A percentile compares a stretch with the other conserved stretches of the same genome.
Evolutionary conservation across 2,329 filamentous ascomycete species (phyloP).

Genomic region (Berkeleyomyces basicola): DNA sequence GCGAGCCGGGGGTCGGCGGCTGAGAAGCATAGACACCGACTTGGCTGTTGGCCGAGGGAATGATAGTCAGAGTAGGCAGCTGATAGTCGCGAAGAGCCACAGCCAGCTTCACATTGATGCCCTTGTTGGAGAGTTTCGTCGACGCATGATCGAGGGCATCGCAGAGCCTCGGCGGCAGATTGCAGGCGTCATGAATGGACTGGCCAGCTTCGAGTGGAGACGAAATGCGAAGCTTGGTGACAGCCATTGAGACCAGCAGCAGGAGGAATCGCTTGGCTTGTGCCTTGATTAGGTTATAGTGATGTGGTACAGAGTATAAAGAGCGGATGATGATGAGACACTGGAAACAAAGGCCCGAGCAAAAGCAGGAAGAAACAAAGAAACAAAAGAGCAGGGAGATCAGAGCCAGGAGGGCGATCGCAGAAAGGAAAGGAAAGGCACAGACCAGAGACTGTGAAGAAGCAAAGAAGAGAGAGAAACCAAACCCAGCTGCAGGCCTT

Average conservation of each 20-base stretch:
- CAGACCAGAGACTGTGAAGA: constrained; percentile 8
- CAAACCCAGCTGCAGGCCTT: not conserved
- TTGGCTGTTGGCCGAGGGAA: constrained; percentile 3
- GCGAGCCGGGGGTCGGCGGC: constrained; percentile 20
- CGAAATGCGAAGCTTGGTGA: constrained; percentile 39
- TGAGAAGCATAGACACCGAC: constrained; percentile 9
- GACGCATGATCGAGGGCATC: constrained; percentile 43
- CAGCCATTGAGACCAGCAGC: constrained; percentile 22
- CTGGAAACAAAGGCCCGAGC: not conserved
- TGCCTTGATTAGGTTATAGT: not conserved
- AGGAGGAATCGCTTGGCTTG: constrained; percentile 2
- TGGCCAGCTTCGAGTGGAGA: constrained; percentile 45
- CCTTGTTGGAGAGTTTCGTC: constrained; percentile 36
- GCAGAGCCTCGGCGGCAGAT: constrained; percentile 37
- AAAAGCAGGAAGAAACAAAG: not conserved
- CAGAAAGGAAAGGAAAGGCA: constrained; percentile 1
- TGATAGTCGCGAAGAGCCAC: constrained; percentile 40
- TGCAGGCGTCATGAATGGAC: constrained; percentile 40
- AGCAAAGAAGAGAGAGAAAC: not conserved
- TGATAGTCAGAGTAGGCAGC: constrained; percentile 21
- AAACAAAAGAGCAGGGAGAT: not conserved
- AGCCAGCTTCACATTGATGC: constrained; percentile 39
- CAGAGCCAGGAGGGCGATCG: not conserved
- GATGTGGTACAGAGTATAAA: constrained; percentile 10
- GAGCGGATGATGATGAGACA: constrained; percentile 1